Percentiles rank a stretch among this genome's conserved stretches.
phyloP scores from a whole-genome alignment of 192 early-diverging fungal species.

The Glomus cerebriforme region DNA sequence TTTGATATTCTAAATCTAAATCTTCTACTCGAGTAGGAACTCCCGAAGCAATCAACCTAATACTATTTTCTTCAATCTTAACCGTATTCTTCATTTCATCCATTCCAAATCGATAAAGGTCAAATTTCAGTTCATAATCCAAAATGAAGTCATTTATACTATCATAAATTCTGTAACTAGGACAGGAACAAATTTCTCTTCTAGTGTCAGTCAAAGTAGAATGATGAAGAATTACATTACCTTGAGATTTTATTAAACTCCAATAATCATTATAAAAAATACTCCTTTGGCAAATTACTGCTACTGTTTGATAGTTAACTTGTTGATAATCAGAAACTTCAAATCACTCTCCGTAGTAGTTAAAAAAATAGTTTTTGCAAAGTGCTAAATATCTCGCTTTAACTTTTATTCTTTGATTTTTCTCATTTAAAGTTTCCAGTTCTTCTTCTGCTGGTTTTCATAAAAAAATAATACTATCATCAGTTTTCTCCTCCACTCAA shows the following conservation, averaged over 20 bases:
- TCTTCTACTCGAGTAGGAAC: too few relatives aligned
- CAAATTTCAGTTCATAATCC: not conserved
- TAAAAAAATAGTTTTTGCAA: constrained; percentile 10
- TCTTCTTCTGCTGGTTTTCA: not conserved
- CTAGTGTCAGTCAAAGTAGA: not conserved
- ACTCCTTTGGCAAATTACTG: not conserved
- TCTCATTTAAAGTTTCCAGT: too few relatives aligned
- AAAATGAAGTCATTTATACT: not conserved
- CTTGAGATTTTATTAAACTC: not conserved
- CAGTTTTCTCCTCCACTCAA: not conserved
- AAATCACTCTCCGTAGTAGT: constrained; percentile 23
- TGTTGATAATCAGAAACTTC: constrained; percentile 2
- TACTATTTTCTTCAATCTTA: not conserved
- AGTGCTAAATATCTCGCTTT: not conserved
- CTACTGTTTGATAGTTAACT: not conserved
- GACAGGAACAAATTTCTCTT: constrained; percentile 23
- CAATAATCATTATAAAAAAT: constrained; percentile 22
- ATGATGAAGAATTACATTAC: constrained; percentile 3
- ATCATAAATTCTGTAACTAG: not conserved
- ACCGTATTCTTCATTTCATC: not conserved
- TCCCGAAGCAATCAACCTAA: not conserved
- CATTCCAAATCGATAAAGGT: not conserved
- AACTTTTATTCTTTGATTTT: not conserved
- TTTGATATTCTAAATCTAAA: too few relatives aligned
- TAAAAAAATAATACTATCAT: not conserved